A percentile compares a stretch with the other conserved stretches of the same genome.
Conservation (phyloP, 2,329 filamentous ascomycete genomes). For the Pseudogymnoascus sp. region DNA sequence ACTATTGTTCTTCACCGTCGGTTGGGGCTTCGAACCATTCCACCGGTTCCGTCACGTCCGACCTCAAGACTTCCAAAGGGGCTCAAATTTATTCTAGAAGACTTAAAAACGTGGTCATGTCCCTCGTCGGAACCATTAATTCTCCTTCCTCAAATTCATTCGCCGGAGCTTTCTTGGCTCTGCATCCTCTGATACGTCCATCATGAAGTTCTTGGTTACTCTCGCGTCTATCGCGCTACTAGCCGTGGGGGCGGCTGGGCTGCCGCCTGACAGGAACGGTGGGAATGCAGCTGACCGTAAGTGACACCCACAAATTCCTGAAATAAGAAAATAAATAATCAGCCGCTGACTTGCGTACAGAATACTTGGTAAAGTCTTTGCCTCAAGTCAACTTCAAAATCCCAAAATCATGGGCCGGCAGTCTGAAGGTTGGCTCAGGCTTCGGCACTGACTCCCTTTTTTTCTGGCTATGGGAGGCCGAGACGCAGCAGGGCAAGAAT, state of each 20-base stretch:
- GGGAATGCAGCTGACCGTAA: background rate
- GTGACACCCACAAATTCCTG: background rate
- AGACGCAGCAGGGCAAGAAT: background rate
- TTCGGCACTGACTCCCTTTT: conserved; percentile 8
- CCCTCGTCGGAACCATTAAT: background rate
- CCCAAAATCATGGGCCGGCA: conserved; percentile 12
- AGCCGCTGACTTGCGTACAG: background rate
- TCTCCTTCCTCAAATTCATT: background rate
- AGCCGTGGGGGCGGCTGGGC: background rate
- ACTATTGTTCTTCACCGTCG: conserved; percentile 3
- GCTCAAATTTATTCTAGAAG: conserved; percentile 5
- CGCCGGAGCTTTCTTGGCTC: background rate
- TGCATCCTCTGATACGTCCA: background rate
- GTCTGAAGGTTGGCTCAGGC: background rate
- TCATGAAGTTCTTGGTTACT: background rate
- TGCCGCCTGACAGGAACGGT: background rate
- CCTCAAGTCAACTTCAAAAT: conserved; percentile 8
- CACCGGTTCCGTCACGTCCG: background rate
- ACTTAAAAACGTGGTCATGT: background rate
- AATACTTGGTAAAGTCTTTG: conserved; percentile 9
- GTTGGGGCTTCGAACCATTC: background rate
- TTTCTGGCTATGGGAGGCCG: conserved; percentile 13
- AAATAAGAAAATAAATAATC: background rate
- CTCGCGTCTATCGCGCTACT: conserved; percentile 2
- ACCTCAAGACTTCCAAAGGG: background rate